Percentiles rank a stretch among this genome's conserved stretches.
phyloP scores from a whole-genome alignment of 371 early-diverging fungal species.

The Lichtheimia ramosa region DNA sequence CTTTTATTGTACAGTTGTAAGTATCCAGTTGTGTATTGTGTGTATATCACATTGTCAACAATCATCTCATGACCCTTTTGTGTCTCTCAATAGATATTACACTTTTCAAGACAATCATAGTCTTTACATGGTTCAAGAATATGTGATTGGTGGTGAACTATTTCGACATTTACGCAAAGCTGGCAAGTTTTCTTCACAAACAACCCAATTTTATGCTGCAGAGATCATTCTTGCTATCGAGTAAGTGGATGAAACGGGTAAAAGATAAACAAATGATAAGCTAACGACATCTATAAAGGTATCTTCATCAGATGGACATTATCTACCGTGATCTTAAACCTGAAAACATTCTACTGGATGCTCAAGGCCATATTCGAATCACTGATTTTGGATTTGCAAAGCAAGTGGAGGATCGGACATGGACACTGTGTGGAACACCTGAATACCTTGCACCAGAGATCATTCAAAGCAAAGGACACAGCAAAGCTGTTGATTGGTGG shows the following conservation, averaged over 20 bases:
- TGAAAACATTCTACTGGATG: constrained; percentile 90
- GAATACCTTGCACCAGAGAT: constrained; percentile 99
- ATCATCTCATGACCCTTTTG: not conserved
- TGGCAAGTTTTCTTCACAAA: constrained; percentile 86
- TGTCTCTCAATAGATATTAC: constrained; percentile 49
- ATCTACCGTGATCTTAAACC: constrained; percentile 97
- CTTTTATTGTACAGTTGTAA: constrained; percentile 93
- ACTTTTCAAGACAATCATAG: constrained; percentile 91
- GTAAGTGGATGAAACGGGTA: constrained; percentile 7
- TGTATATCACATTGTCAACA: not conserved
- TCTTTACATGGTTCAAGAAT: constrained; percentile 95
- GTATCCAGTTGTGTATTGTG: constrained; percentile 12
- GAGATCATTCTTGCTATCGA: constrained; percentile 82
- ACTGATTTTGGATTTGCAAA: constrained; percentile 99
- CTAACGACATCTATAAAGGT: constrained; percentile 24
- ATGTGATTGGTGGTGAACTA: constrained; percentile 94
- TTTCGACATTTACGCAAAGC: constrained; percentile 93
- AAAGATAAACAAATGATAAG: not conserved
- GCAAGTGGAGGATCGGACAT: constrained; percentile 72
- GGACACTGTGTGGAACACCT: constrained; percentile 98
- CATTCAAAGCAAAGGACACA: constrained; percentile 96
- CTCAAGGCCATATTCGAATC: constrained; percentile 93
- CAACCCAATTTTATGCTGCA: constrained; percentile 81
- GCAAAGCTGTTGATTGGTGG: constrained; percentile 98
- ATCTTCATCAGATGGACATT: constrained; percentile 89